Evolutionary conservation across 805 yeast species (phyloP).

Genomic region (Naumovozyma castellii): DNA sequence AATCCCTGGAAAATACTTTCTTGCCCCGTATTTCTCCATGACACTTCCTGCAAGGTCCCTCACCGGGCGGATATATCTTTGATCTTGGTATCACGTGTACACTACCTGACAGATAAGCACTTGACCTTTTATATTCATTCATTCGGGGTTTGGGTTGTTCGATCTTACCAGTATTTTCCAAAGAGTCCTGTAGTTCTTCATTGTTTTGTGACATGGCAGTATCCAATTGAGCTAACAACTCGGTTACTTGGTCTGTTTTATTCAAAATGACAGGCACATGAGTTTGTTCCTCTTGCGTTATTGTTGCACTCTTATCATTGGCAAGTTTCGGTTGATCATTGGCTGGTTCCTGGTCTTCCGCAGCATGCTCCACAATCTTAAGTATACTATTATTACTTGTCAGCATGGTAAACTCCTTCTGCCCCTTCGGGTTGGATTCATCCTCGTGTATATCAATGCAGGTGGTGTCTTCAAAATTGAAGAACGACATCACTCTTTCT

Average conservation of each 20-base stretch:
- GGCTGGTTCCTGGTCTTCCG: too few species aligned
- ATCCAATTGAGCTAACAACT: conserved; percentile 18
- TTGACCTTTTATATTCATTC: conserved; percentile 23
- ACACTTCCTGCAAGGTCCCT: conserved; percentile 80
- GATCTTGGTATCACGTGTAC: too few species aligned
- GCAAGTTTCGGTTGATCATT: too few species aligned
- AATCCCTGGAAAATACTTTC: conserved; percentile 69
- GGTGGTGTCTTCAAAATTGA: neutral
- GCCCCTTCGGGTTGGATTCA: neutral
- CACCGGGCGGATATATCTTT: conserved; percentile 46
- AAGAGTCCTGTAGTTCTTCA: neutral
- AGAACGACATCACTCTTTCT: neutral
- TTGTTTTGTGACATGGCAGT: conserved; percentile 10
- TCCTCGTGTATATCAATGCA: neutral
- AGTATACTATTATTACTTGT: neutral
- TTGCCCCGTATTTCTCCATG: conserved; percentile 43
- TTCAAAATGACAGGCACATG: too few species aligned
- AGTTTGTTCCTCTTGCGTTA: too few species aligned
- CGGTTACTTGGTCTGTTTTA: conserved; percentile 15
- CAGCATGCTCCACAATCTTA: too few species aligned
- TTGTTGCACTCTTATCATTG: too few species aligned
- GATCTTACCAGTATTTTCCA: neutral
- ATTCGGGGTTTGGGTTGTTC: neutral
- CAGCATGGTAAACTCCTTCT: too few species aligned
- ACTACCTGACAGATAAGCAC: conserved; percentile 27